Base-by-base conservation (phyloP, 495 filamentous ascomycete genomes). In the Talaromyces proteolyticus region DNA sequence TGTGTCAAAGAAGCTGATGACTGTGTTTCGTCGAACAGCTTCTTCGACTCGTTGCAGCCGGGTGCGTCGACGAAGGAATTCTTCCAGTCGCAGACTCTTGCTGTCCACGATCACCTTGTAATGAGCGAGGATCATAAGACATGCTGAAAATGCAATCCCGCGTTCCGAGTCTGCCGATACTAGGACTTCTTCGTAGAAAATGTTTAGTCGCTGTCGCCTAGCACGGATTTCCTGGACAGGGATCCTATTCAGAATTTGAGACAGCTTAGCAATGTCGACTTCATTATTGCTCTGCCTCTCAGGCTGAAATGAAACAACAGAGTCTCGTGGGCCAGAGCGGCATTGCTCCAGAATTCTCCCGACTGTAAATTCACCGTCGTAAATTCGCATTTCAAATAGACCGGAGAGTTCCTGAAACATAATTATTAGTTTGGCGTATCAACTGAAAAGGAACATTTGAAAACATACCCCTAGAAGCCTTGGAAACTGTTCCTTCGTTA, bases 91-190 rank as follows among this genome's bases (percentile, higher is more conserved):
- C 56, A 99, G 67, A 68, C 89, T 93, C 74, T 96, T 96, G 73
- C 83, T 96, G 72, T 99, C 93, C 53, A 82, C 95, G 61, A 99
- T 99, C 60, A 99, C 89, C 53, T 99, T 99, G 75, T 97, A 93
- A 68, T 99, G 94, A 14, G 94, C 92, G 16, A 99, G 76, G 49
- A 95, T 95, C 88, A 99, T 91, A 42, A 99, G 71, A n/a, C 95
- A 86, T 5, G 86, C 81, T 17, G 89, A 95, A 67, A 99, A 99
- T 5, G 87, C 86, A 44, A 99, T 91, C 20, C 93, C 93, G 42
- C 84, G 80, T 47, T 88, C 85, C 0, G 84, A 84, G 67, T 96
- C 89, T 8, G 90, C 89, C 4, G 91, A 93, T 8, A 96, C 93
- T 65, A 97, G 80, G 26, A 96, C 84, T 69, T 99, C 93, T 71